Evolutionary conservation across 495 filamentous ascomycete species (phyloP), one percentile per base, ranked within the genome.

Genomic region (Penicillium crystallinum): DNA sequence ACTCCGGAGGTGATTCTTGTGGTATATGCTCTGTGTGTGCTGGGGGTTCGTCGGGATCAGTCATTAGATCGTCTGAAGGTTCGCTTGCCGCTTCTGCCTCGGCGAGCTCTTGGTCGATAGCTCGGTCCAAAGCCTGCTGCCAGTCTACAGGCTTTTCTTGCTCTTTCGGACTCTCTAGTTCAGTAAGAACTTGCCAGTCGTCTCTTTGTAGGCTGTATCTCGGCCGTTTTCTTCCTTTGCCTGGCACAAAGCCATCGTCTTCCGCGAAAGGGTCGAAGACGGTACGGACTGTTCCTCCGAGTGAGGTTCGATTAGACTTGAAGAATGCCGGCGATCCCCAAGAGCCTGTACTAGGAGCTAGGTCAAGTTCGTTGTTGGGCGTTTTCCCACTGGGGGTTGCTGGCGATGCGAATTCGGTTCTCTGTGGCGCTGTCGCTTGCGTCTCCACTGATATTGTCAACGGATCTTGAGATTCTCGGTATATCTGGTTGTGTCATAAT

Each of bases 261-360:
- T 90, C 84, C 6, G 73, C 76, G 47, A 95, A 91, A 14, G 87
- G 83, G 56, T 88, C 82, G 51, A 81, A 80, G 11, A 69, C 71
- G 9, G 77, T 75, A 53, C 83, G 77, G 18, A 82, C 75, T 0
- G 84, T 64, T 1, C 78, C 76, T 0, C 80, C 81, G 50, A 81
- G 81, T 1, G 83, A 87, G 5, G 81, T 64, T 38, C 85, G 76
- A 15, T 76, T 71, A 21, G 84, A 74, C 56, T 83, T 88, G 17
- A 88, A 57, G 54, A 95, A 93, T 7, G 87, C 88, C 5, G 90
- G 90, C 5, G 91, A 93, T 18, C 77, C 71, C 75, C 81, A 93
- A 4, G 62, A 57, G 0, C 53, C 48, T 25, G 49, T 39, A 9
- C 39, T 49, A 34, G 15, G 9, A 23, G 37, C 37, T 17, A 49